Conservation (phyloP, 2,329 filamentous ascomycete species). For the Sphaceloma murrayae region DNA sequence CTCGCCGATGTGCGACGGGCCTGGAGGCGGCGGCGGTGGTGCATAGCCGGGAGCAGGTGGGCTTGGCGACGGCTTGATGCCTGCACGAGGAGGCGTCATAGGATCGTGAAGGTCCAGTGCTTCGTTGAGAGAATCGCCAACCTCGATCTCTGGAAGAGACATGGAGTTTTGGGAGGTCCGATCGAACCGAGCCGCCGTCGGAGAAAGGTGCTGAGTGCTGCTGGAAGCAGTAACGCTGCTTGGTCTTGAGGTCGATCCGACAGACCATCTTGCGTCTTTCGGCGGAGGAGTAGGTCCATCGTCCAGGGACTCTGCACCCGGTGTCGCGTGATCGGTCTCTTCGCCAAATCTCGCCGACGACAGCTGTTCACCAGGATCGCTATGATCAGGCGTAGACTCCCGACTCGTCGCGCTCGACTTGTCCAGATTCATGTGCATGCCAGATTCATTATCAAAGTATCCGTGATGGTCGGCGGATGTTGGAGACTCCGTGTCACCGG, state of each 20-base stretch:
- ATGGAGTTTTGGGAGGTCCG: constrained; percentile 11
- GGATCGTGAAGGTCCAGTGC: constrained; percentile 2
- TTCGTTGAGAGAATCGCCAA: neutral
- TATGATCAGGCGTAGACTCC: constrained; percentile 2
- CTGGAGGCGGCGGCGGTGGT: constrained; percentile 30
- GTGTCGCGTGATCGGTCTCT: constrained; percentile 1
- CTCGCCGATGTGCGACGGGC: neutral
- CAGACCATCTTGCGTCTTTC: constrained; percentile 10
- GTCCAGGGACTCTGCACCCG: constrained; percentile 8
- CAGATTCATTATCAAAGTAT: constrained; percentile 5
- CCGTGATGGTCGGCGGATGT: neutral
- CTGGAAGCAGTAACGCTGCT: constrained; percentile 3
- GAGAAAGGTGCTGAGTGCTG: constrained; percentile 2
- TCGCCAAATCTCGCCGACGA: constrained; percentile 1
- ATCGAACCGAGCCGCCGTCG: constrained; percentile 4
- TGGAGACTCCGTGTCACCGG: neutral
- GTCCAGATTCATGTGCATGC: neutral
- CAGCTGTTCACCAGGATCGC: constrained; percentile 5
- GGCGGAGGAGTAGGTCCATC: constrained; percentile 6
- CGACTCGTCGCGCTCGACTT: neutral
- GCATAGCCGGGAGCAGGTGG: constrained; percentile 22
- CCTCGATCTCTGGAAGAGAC: constrained; percentile 14
- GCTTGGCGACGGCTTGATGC: constrained; percentile 7
- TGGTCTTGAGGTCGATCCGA: constrained; percentile 4
- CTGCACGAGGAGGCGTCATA: neutral